A percentile compares a stretch with the other conserved stretches of the same genome.
These are phyloP conservation scores for Nemania diffusa DNA, from an alignment of 2,329 filamentous ascomycete species.

Conservation along the genomic window DNA sequence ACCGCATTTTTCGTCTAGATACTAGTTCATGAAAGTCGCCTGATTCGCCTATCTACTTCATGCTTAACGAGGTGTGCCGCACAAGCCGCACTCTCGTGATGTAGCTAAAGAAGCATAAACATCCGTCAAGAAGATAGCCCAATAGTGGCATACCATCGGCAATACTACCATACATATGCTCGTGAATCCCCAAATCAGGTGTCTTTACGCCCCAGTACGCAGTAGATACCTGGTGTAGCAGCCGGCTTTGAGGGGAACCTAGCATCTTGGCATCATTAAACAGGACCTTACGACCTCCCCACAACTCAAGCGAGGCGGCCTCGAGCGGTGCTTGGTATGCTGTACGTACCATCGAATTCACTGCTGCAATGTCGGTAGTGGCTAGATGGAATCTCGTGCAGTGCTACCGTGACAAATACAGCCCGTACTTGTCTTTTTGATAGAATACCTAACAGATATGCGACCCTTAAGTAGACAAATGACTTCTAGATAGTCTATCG, in stretches of 20 bases:
- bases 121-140: slow-evolving; percentile 4
- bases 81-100: slow-evolving; percentile 11
- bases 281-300: slow-evolving; percentile 11
- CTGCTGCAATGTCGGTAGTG: slow-evolving; percentile 24
- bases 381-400: slow-evolving; percentile 15
- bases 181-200: slow-evolving; percentile 15
- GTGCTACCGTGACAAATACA: slow-evolving; percentile 26
- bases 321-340: not conserved
- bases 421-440: not conserved
- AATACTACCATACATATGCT: not conserved
- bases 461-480: slow-evolving; percentile 10
- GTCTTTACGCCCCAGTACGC: slow-evolving; percentile 1
- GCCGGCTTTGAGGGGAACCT: slow-evolving; percentile 30
- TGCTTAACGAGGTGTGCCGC: slow-evolving; percentile 23
- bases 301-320: slow-evolving; percentile 14
- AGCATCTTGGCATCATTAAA: slow-evolving; percentile 33
- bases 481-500: slow-evolving; percentile 1
- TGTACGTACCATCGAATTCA: slow-evolving; percentile 12
- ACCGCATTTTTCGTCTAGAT: slow-evolving; percentile 22
- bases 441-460: slow-evolving; percentile 6
- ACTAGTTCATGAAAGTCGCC: slow-evolving; percentile 25
- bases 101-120: not conserved
- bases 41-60: slow-evolving; percentile 11
- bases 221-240: not conserved
- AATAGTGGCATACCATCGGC: slow-evolving; percentile 15